Percentiles rank a stretch among this genome's conserved stretches.
Conservation (phyloP, 306 rosid species). For the Inga laurina region DNA sequence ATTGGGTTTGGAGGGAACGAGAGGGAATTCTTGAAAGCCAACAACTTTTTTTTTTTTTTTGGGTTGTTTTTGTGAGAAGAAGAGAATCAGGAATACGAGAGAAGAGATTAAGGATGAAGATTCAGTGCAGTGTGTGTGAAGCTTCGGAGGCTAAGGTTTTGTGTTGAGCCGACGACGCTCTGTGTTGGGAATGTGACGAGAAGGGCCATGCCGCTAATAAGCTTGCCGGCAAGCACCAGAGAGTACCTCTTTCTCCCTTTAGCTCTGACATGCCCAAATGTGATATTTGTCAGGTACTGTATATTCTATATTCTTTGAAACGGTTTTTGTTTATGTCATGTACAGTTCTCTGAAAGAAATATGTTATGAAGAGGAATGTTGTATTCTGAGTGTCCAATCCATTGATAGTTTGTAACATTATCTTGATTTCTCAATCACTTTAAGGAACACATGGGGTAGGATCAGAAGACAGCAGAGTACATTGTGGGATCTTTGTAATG, state of each 20-base stretch:
- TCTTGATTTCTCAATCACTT: neutral
- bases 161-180: constrained; percentile 96
- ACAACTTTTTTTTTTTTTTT: neutral
- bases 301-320: neutral
- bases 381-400: neutral
- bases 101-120: constrained; percentile 57
- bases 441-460: neutral
- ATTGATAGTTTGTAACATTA: neutral
- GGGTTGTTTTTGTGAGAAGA: neutral
- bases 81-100: neutral
- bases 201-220: constrained; percentile 94
- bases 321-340: neutral
- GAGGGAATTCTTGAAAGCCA: neutral
- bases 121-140: constrained; percentile 97
- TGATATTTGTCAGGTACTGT: constrained; percentile 95
- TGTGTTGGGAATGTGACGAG: constrained; percentile 90
- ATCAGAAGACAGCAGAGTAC: neutral
- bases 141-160: constrained; percentile 84
- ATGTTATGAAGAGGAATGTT: neutral
- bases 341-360: neutral
- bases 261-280: constrained; percentile 86
- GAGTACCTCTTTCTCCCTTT: constrained; percentile 70
- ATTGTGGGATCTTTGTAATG: neutral
- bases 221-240: constrained; percentile 91
- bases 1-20: neutral